These are phyloP conservation scores for Dactylis glomerata DNA, from an alignment of 176 grass and related monocot species.

Conservation along the genomic window DNA sequence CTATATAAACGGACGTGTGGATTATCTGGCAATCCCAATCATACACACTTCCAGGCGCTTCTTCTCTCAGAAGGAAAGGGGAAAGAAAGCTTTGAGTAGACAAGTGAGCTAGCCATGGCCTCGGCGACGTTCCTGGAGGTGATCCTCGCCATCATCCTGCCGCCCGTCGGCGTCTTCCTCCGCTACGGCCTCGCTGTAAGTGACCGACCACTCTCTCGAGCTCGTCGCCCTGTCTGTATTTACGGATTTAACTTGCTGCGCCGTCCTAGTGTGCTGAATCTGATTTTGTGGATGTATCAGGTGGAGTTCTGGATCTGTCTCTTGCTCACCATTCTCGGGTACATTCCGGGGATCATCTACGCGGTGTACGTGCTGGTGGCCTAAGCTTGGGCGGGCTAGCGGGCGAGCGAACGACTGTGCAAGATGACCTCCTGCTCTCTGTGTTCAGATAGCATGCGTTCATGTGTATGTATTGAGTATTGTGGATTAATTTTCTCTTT, in stretches of 20 bases:
- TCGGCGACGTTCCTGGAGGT: conserved; percentile 84
- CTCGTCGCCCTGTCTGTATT: neutral
- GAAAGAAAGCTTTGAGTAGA: neutral
- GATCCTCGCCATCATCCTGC: conserved; percentile 84
- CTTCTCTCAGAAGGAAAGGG: neutral
- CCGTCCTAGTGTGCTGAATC: neutral
- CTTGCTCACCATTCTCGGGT: conserved; percentile 68
- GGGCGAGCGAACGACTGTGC: neutral
- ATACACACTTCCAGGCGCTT: neutral
- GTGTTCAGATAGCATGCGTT: neutral
- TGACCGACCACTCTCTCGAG: neutral
- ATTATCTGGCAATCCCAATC: neutral
- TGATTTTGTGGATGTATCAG: conserved; percentile 13
- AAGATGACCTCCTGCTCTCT: neutral
- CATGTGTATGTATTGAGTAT: neutral
- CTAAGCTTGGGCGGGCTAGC: neutral
- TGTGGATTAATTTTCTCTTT: neutral
- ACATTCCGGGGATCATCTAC: conserved; percentile 80
- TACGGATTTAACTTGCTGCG: neutral
- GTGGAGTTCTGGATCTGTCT: conserved; percentile 78
- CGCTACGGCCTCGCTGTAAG: conserved; percentile 85
- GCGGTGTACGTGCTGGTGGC: conserved; percentile 62
- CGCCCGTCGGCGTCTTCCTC: conserved; percentile 90
- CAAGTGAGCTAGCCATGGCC: conserved; percentile 42
- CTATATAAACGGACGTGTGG: neutral